Evolutionary conservation across 2,329 filamentous ascomycete species (phyloP), one percentile per base, ranked within the genome.

Genomic region (Penicillium sp.): DNA sequence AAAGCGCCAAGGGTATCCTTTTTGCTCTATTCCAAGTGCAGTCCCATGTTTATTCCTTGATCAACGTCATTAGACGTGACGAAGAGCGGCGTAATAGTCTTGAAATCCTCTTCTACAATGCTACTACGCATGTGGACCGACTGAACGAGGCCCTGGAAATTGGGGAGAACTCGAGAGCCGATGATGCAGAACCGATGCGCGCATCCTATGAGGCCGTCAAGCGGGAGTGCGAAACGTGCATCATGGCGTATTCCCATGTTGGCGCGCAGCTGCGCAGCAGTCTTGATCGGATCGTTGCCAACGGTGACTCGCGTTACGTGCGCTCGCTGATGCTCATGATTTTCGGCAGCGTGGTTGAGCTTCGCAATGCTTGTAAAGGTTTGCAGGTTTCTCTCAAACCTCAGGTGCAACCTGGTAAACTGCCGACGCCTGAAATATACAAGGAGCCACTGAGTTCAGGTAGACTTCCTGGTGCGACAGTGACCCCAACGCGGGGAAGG

Each of bases 261-360:
- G 78, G 78, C 46, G 78, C 79, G 41, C 81, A 84, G 61, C 71
- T 86, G 50, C 80, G 80, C 55, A 78, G 81, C 54, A 81, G 78
- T 50, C 74, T 81, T 26, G 73, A 76, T 50, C 84, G 84, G 61
- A 83, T 86, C 38, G 79, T 85, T n/a, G 77, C 82, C 51, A 81
- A 84, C 53, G 82, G 82, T 4, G 85, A 88, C 66, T 78, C 83
- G 7, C 82, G 84, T 60, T 84, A 87, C 65, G 76, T 88, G 56
- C 84, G 86, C 29, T 86, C 83, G 17, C 78, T 88, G 48, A 81
- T 89, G 75, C 79, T 87, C 41, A 81, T 86, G 65, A 81, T 88
- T 41, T 87, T 86, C 67, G 83, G 83, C 52, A 84, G 85, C 64
- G 72, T 87, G 53, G 75, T 86, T 50, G 87, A 89, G 71, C 78